Percentiles rank a stretch among this genome's conserved stretches.
phyloP scores from a whole-genome alignment of 2,329 filamentous ascomycete species.

The Didymella exigua region DNA sequence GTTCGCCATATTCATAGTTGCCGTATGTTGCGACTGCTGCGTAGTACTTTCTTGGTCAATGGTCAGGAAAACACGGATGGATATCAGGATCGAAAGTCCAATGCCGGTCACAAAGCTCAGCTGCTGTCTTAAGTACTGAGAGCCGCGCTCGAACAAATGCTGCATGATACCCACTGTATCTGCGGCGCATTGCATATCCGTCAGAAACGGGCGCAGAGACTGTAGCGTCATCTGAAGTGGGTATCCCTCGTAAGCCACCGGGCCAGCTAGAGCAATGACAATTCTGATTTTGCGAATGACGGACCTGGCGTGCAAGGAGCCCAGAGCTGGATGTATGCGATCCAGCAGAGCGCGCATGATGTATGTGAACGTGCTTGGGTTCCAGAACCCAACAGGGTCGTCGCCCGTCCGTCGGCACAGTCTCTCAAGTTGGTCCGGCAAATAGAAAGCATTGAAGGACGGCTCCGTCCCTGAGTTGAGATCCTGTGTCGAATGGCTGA shows the following conservation, averaged over 20 bases:
- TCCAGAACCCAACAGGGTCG: slow-evolving; percentile 72
- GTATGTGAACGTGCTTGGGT: slow-evolving; percentile 72
- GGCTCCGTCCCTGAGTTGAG: slow-evolving; percentile 85
- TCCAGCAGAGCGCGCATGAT: slow-evolving; percentile 79
- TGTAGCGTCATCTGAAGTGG: slow-evolving; percentile 89
- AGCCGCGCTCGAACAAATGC: slow-evolving; percentile 77
- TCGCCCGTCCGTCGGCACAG: slow-evolving; percentile 72
- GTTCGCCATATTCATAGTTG: slow-evolving; percentile 76
- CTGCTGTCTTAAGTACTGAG: slow-evolving; percentile 64
- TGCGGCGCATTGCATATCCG: slow-evolving; percentile 84
- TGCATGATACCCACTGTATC: slow-evolving; percentile 86
- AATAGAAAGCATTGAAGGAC: slow-evolving; percentile 77
- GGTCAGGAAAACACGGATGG: slow-evolving; percentile 75
- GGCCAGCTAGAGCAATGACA: slow-evolving; percentile 76
- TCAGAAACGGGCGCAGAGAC: slow-evolving; percentile 76
- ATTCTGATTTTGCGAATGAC: slow-evolving; percentile 85
- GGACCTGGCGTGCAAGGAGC: slow-evolving; percentile 83
- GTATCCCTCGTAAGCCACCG: slow-evolving; percentile 75
- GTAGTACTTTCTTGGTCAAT: slow-evolving; percentile 79
- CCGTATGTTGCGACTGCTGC: slow-evolving; percentile 80
- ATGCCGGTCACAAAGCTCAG: slow-evolving; percentile 83
- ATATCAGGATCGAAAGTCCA: slow-evolving; percentile 77
- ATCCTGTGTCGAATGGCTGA: slow-evolving; percentile 67
- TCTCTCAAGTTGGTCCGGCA: slow-evolving; percentile 76
- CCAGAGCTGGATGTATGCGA: slow-evolving; percentile 80